A percentile compares a stretch with the other conserved stretches of the same genome.
Evolutionary conservation across 192 early-diverging fungal genomes (phyloP).

Genomic region (Thamnidium elegans): DNA sequence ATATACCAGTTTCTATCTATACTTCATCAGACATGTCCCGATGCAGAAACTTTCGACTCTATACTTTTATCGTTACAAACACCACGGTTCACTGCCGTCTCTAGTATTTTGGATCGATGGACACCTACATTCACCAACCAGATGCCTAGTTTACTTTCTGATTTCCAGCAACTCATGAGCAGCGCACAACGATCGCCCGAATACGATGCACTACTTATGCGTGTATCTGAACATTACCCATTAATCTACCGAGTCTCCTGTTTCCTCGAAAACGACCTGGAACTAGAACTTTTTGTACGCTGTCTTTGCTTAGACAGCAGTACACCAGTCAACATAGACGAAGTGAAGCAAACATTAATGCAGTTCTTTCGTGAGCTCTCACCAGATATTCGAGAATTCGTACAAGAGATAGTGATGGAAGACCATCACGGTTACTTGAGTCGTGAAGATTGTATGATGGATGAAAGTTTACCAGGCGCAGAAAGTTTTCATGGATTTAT

Average conservation of each 20-base stretch:
- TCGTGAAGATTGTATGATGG: not conserved
- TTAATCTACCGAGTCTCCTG: constrained; percentile 6
- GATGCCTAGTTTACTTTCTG: not conserved
- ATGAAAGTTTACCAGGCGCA: no score
- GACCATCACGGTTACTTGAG: constrained; percentile 1
- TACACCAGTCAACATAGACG: not conserved
- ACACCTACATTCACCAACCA: not conserved
- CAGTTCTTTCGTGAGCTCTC: not conserved
- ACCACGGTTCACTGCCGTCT: constrained; percentile 2
- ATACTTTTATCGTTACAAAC: constrained; percentile 1
- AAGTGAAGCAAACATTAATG: not conserved
- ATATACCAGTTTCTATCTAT: constrained; percentile 1
- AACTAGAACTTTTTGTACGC: constrained; percentile 3
- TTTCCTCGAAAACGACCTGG: constrained; percentile 3
- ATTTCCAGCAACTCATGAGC: not conserved
- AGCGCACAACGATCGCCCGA: constrained; percentile 1
- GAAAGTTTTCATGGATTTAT: constrained; percentile 2
- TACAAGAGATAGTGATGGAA: not conserved
- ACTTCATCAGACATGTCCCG: not conserved
- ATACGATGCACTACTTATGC: constrained; percentile 2
- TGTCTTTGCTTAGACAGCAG: not conserved
- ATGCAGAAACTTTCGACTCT: not conserved
- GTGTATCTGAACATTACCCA: not conserved
- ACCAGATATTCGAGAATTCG: constrained; percentile 1
- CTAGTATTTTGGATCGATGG: not conserved